Evolutionary conservation across 2,329 filamentous ascomycete genomes (phyloP).

Genomic region (Pyricularia grisea): DNA sequence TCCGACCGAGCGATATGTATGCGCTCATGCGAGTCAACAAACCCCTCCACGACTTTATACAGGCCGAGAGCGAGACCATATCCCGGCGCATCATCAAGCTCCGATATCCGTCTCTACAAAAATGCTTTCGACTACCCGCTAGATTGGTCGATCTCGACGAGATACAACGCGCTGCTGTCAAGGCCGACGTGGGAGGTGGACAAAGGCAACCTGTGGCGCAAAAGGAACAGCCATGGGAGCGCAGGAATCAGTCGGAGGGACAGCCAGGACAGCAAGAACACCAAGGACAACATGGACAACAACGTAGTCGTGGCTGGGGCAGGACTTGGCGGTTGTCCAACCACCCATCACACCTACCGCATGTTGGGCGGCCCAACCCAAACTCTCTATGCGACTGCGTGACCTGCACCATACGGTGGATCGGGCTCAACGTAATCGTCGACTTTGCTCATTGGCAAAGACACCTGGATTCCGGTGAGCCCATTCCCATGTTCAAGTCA

Average conservation of each 20-base stretch:
- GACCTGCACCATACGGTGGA: conserved; percentile 47
- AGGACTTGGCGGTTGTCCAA: conserved; percentile 19
- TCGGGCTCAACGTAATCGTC: conserved; percentile 40
- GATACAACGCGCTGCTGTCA: conserved; percentile 26
- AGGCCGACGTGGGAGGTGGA: conserved; percentile 12
- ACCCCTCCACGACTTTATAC: conserved; percentile 31
- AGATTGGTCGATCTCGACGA: conserved; percentile 29
- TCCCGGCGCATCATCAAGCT: conserved; percentile 29
- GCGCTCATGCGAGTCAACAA: conserved; percentile 31
- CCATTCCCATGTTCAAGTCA: conserved; percentile 40
- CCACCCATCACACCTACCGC: conserved; percentile 20
- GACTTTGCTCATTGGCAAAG: conserved; percentile 49
- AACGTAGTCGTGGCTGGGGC: conserved; percentile 24
- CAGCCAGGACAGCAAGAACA: background rate
- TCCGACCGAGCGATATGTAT: conserved; percentile 41
- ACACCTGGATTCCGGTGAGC: conserved; percentile 37
- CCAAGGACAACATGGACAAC: conserved; percentile 1
- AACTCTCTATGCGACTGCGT: conserved; percentile 44
- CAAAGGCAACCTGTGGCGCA: background rate
- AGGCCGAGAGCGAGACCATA: conserved; percentile 30
- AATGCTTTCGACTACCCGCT: conserved; percentile 41
- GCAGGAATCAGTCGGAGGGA: too few species aligned
- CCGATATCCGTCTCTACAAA: conserved; percentile 39
- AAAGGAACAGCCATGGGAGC: background rate
- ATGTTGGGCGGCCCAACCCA: conserved; percentile 36